Base-by-base conservation (phyloP, 2,329 filamentous ascomycete species). In the Neodidymelliopsis sp. region DNA sequence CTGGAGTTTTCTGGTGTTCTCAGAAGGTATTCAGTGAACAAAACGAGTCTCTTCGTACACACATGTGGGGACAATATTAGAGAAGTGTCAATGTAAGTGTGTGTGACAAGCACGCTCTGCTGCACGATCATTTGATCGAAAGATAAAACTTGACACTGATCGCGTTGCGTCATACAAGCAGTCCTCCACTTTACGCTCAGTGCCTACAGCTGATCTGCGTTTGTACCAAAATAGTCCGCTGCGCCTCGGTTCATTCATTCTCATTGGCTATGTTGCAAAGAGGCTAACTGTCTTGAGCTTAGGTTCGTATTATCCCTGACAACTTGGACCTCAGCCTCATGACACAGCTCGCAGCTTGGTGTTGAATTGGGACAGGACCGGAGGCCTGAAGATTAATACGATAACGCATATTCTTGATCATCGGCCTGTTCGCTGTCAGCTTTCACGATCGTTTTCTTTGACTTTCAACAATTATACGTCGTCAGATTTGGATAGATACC, bases 281-380 rank as follows among this genome's bases (percentile, higher is more conserved):
- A n/a, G 2, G 2, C 1, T 37, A 44, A 44, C 41, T 9, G 1
- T 18, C 23, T 6, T 22, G 19, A 27, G 33, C 4, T 4, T 36
- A 37, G 33, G n/a, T 18, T 5, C 19, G 2, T 6, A 15, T 37
- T 27, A 30, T 13, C 34, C 12, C 13, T 33, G 19, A 18, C 10
- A 16, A 16, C n/a, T 7, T 28, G n/a, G 33, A 13, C 33, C 19
- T n/a, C 27, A 38, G 33, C 42, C 42, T 37, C 27, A 29, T 45
- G 28, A 38, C 42, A 45, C 27, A 38, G 25, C 20, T 38, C 34
- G 34, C 34, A 25, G 3, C n/a, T 38, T 38, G 34, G 13, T 30
- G 42, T 38, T 22, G 34, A 11, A 29, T 18, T 25, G 15, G 31
- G 13, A 13, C 31, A 29, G 10, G 31, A 24, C 16, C 11, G 34